Conservation (phyloP, 1,139 yeast genomes). For the Casaregolazyma lundiana region DNA sequence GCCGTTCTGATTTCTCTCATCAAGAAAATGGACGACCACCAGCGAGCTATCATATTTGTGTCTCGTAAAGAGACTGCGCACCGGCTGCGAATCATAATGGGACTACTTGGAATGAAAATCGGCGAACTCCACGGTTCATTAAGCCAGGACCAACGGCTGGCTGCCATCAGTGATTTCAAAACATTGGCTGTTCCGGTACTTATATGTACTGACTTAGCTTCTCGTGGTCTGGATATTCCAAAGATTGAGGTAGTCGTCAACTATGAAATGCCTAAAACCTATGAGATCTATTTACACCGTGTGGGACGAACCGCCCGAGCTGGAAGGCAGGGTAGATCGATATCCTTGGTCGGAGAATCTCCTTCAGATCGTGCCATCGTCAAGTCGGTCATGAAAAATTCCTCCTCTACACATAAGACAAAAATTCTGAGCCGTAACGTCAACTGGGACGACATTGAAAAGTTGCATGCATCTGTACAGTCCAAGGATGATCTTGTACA, state of each 20-base stretch:
- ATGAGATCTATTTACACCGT: slow-evolving; percentile 90
- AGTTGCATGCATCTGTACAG: slow-evolving; percentile 55
- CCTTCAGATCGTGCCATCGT: slow-evolving; percentile 82
- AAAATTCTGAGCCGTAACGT: slow-evolving; percentile 78
- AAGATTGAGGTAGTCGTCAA: slow-evolving; percentile 91
- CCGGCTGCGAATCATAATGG: slow-evolving; percentile 74
- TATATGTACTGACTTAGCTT: slow-evolving; percentile 95
- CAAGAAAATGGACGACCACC: slow-evolving; percentile 60
- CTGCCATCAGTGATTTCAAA: slow-evolving; percentile 76
- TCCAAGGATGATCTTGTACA: slow-evolving; percentile 56
- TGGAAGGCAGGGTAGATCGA: slow-evolving; percentile 90
- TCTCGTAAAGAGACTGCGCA: slow-evolving; percentile 90
- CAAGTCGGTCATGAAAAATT: slow-evolving; percentile 71
- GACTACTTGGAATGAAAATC: slow-evolving; percentile 79
- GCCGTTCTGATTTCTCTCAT: slow-evolving; percentile 72
- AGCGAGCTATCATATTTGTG: slow-evolving; percentile 82
- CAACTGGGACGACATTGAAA: slow-evolving; percentile 80
- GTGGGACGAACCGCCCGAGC: slow-evolving; percentile 99
- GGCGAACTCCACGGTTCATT: slow-evolving; percentile 93
- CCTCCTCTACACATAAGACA: slow-evolving; percentile 33
- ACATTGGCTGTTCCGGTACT: slow-evolving; percentile 77
- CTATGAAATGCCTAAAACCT: slow-evolving; percentile 91
- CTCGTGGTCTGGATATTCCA: slow-evolving; percentile 99
- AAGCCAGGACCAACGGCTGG: slow-evolving; percentile 91
- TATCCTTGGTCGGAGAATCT: slow-evolving; percentile 90